Evolutionary conservation across 2,329 filamentous ascomycete species (phyloP), one percentile per base, ranked within the genome.

Genomic region (Trichoderma sp.): DNA sequence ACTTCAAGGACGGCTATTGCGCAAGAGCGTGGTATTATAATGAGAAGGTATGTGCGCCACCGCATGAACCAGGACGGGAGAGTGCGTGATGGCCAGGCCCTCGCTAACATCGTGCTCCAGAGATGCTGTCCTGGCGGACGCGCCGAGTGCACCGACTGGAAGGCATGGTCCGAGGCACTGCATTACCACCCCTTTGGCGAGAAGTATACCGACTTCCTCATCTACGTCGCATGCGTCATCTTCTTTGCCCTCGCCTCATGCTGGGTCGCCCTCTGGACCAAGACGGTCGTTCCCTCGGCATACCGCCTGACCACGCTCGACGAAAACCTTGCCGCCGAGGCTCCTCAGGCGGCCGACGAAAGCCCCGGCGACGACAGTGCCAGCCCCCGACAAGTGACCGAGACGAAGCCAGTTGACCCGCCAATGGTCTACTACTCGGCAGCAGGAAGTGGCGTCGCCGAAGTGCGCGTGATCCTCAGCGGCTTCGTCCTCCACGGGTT

Each of bases 401-500:
- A 80, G n/a, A 55, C 66, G 2, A 77, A 68, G 67, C 77, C 61
- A 68, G 75, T 63, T 67, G 72, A 73, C 1, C 85, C 89, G 2
- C 90, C 92, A 1, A 96, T 96, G 89, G 85, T 94, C 5, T 99
- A 97, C 77, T 99, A 97, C 76, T 93, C 95, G 7, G 95, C 94
- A 66, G 94, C 94, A 48, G 95, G 95, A 56, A 97, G 93, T 77
- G 95, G 95, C 71, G 95, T 99, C 14, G 95, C 95, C 7, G 95
- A 99, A 79, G 94, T 98, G 64, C 93, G 95, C 69, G 95, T 98
- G 66, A 98, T 98, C 66, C 85, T 98, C n/a, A 97, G 93, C 72
- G 95, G 95, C 6, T 99, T 98, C 73, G 94, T 99, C 63, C 81
- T 99, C 63, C 95, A 98, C 81, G 94, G 95, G 1, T 98, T 98